Conservation (phyloP, 2,329 filamentous ascomycete species). For the Fusarium algeriense region DNA sequence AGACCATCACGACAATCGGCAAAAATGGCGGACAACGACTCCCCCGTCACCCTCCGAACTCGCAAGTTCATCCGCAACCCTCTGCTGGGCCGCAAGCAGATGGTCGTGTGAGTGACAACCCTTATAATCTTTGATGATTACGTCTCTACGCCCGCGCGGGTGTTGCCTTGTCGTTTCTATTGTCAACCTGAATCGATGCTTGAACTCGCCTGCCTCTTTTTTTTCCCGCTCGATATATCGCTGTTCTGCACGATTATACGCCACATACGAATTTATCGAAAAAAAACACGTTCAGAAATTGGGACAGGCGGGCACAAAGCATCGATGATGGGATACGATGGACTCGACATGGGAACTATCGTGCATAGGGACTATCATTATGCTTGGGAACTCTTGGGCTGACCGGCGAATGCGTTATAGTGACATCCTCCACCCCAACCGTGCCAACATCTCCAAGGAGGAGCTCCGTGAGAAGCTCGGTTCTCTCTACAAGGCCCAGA, state of each 20-base stretch:
- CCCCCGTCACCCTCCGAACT: constrained; percentile 88
- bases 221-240: constrained; percentile 15
- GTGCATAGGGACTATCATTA: background rate
- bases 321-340: constrained; percentile 8
- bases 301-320: constrained; percentile 27
- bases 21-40: constrained; percentile 89
- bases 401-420: constrained; percentile 62
- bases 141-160: constrained; percentile 19
- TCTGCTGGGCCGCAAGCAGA: constrained; percentile 98
- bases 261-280: constrained; percentile 23
- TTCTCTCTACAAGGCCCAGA: constrained; percentile 96
- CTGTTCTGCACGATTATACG: constrained; percentile 17
- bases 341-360: background rate
- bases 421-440: constrained; percentile 99
- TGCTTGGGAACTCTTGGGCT: constrained; percentile 42
- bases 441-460: constrained; percentile 98
- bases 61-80: constrained; percentile 99
- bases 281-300: background rate
- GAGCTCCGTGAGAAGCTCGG: constrained; percentile 96
- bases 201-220: constrained; percentile 7
- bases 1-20: constrained; percentile 61
- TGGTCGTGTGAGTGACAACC: constrained; percentile 89
- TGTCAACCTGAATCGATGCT: constrained; percentile 31
- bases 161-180: constrained; percentile 5
- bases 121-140: constrained; percentile 32